phyloP scores from a whole-genome alignment of 805 yeast genomes.

The Candida maltosa region DNA sequence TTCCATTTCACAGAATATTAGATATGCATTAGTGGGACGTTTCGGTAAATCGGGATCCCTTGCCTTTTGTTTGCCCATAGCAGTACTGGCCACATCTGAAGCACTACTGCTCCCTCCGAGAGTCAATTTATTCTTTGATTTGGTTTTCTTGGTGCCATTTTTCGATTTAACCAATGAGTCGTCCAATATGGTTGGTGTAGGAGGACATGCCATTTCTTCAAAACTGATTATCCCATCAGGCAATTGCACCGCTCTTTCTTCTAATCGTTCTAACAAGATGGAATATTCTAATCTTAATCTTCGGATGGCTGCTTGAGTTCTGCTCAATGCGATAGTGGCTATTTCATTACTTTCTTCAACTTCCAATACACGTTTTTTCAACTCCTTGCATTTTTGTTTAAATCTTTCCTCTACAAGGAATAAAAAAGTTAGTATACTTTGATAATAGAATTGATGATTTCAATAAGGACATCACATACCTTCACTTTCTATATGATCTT shows the following conservation, averaged over 20 bases:
- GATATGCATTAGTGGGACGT: slow-evolving; percentile 86
- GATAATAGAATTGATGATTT: slow-evolving; percentile 1
- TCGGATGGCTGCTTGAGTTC: slow-evolving; percentile 73
- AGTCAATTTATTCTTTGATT: slow-evolving; percentile 14
- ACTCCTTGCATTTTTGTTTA: slow-evolving; percentile 66
- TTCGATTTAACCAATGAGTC: slow-evolving; percentile 24
- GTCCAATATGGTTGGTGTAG: slow-evolving; percentile 34
- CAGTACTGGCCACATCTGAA: slow-evolving; percentile 18
- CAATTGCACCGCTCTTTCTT: slow-evolving; percentile 43
- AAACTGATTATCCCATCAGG: slow-evolving; percentile 21
- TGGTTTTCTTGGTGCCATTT: slow-evolving; percentile 17
- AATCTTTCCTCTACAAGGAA: slow-evolving; percentile 36
- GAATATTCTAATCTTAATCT: slow-evolving; percentile 82
- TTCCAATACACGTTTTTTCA: slow-evolving; percentile 65
- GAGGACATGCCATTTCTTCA: slow-evolving; percentile 40
- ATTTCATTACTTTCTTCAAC: slow-evolving; percentile 77
- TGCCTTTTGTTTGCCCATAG: slow-evolving; percentile 26
- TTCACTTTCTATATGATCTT: slow-evolving; percentile 34
- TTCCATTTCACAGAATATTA: slow-evolving; percentile 82
- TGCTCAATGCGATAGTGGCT: slow-evolving; percentile 69
- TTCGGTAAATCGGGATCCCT: slow-evolving; percentile 87
- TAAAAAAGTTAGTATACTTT: slow-evolving; percentile 5
- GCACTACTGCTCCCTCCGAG: slow-evolving; percentile 12
- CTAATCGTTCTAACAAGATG: slow-evolving; percentile 75
- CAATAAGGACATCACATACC: slow-evolving; percentile 23